Base-by-base conservation (phyloP, 768 basidiomycete genomes). In the Suillus alpinus region DNA sequence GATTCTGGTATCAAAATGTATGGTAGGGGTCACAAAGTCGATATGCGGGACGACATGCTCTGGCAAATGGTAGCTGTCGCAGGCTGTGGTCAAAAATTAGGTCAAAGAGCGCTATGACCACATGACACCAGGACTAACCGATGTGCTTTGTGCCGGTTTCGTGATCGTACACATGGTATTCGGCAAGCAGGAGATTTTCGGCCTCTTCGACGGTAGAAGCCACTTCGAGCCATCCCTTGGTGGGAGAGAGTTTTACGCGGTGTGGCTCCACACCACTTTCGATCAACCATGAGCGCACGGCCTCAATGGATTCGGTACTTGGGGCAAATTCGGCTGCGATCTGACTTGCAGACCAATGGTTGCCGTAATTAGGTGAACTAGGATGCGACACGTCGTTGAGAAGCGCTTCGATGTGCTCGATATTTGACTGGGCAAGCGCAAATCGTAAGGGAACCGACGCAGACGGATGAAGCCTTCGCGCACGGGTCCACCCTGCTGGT, bases 311-410 rank as follows among this genome's bases (percentile, higher is more conserved):
- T 41, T 74, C 71, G 26, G 64, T 52, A 53, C 70, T 74, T 0
- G 81, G 82, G 0, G 79, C 75, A 56, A 83, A 83, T 51, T 66
- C 73, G n/a, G 76, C 69, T 23, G 75, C 76, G 53, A 83, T 68
- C 31, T 73, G 62, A 23, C 63, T 65, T 1, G 80, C 67, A 1
- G 77, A 70, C 78, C 80, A 81, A 59, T 83, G 82, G 36, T 78
- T 72, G 1, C 81, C 81, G 50, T 81, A 83, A 58, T 67, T 74
- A 16, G 73, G 67, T 8, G 82, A 83, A 16, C 69, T 63, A 6
- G 81, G 81, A 58, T 79, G 76, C 0, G 81, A 75, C 13, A 83
- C 74, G 3, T 77, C 71, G 62, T 77, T 68, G 43, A 83, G 76
- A 50, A 73, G 66, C 56, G 77, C 73, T 23, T 81, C 79, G 14